Evolutionary conservation across 2,329 filamentous ascomycete genomes (phyloP), one percentile per base, ranked within the genome.

Genomic region (Aphanoascus verrucosus): DNA sequence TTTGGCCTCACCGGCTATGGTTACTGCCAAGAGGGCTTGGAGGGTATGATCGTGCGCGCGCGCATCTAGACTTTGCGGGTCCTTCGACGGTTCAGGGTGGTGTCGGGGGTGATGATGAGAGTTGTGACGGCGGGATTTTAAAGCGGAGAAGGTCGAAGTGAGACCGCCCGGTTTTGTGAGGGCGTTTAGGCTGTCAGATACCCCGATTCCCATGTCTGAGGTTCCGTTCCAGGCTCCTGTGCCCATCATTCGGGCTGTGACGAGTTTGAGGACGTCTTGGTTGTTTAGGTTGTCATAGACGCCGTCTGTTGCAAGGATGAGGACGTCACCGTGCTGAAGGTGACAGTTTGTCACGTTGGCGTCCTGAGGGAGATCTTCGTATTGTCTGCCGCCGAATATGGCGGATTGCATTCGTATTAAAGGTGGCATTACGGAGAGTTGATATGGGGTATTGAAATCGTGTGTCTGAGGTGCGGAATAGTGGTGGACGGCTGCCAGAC

Each of bases 401-500:
- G 83, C 81, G 62, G 89, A 85, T 62, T 93, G 86, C 19, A 82
- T 80, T 54, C 88, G 79, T 70, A 95, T 84, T 61, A 80, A 81
- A 2, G 85, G 80, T 0, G 93, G 91, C 6, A 96, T 84, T 51
- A 95, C 83, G 52, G 88, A 91, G 40, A 98, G 79, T 69, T 98
- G 93, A 65, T 87, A 98, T 0, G 93, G 93, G 0, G 93, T 97
- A 70, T 98, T 98, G 78, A 98, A 98, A 42, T 85, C 89, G 68
- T 98, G 93, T 0, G 89, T 96, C 70, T 98, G 93, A 20, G 88
- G 85, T 46, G 83, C 80, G 1, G 89, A 94, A 64, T 83, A 84
- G 53, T 85, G 80, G 67, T 93, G 85, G 32, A 98, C 86, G 12
- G 86, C 88, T 60, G 91, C 94, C 23, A 88, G 79, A 12, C 89